A percentile compares a stretch with the other conserved stretches of the same genome.
phyloP scores from a whole-genome alignment of 2,329 filamentous ascomycete species.

The Monosporascus sp. region DNA sequence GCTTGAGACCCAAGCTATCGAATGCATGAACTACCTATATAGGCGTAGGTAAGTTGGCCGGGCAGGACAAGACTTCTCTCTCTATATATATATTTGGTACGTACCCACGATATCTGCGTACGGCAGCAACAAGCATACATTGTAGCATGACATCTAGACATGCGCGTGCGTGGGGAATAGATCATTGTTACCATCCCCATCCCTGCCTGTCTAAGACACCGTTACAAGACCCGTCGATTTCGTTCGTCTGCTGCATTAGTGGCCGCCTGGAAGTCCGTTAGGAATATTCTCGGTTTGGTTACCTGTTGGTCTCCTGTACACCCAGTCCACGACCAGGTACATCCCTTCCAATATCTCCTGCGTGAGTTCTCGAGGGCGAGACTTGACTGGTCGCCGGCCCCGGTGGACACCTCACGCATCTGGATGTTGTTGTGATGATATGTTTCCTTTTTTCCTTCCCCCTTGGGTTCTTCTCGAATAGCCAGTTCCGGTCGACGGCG shows the following conservation, averaged over 20 bases:
- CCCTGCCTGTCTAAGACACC: constrained; percentile 10
- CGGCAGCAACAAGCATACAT: constrained; percentile 24
- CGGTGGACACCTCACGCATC: constrained; percentile 16
- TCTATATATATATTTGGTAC: constrained; percentile 24
- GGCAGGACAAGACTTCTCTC: constrained; percentile 1
- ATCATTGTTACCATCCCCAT: constrained; percentile 13
- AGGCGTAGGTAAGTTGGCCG: constrained; percentile 10
- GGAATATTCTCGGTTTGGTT: constrained; percentile 19
- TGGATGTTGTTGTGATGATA: constrained; percentile 3
- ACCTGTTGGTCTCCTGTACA: constrained; percentile 17
- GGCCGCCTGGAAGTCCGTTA: constrained; percentile 27
- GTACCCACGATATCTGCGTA: constrained; percentile 14
- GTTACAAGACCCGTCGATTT: constrained; percentile 22
- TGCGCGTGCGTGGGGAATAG: constrained; percentile 27
- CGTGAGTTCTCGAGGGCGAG: constrained; percentile 10
- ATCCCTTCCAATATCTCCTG: constrained; percentile 25
- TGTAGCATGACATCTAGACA: constrained; percentile 31
- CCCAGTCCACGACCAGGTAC: constrained; percentile 28
- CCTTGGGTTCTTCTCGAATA: constrained; percentile 5
- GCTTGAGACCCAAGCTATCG: background rate
- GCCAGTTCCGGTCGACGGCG: constrained; percentile 23
- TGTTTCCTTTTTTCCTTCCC: constrained; percentile 11
- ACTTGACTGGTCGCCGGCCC: constrained; percentile 22
- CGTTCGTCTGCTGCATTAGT: constrained; percentile 33
- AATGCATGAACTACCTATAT: constrained; percentile 1